Conservation (phyloP, 2,329 filamentous ascomycete genomes). For the Sporothrix pallida region DNA sequence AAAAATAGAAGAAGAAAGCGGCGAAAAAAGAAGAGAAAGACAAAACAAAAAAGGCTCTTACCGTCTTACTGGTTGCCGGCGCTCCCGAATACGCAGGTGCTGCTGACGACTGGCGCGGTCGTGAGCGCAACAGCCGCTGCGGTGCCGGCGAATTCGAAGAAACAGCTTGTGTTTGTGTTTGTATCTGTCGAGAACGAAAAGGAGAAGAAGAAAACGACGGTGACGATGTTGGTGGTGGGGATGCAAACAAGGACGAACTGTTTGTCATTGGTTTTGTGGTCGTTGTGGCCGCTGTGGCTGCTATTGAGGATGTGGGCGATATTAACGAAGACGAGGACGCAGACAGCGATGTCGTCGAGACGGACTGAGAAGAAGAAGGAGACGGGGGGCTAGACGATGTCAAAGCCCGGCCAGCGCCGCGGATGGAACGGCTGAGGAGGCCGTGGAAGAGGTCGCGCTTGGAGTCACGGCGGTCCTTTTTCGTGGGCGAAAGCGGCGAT, state of each 20-base stretch:
- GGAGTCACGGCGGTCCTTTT: constrained; percentile 35
- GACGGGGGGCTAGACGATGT: constrained; percentile 36
- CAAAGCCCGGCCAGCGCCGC: constrained; percentile 35
- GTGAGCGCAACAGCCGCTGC: constrained; percentile 20
- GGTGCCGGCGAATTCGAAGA: constrained; percentile 6
- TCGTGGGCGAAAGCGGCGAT: constrained; percentile 1
- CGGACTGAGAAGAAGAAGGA: not conserved
- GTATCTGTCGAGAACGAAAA: not conserved
- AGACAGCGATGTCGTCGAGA: constrained; percentile 1
- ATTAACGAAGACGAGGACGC: not conserved
- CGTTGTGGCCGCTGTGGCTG: not conserved
- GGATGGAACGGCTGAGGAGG: constrained; percentile 40
- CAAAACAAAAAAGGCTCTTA: constrained; percentile 6
- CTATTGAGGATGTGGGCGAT: constrained; percentile 4
- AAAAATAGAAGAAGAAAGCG: not conserved
- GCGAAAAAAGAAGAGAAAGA: not conserved
- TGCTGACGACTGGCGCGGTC: constrained; percentile 25
- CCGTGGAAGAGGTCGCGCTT: constrained; percentile 43
- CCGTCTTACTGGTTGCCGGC: constrained; percentile 27
- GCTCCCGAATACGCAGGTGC: constrained; percentile 16
- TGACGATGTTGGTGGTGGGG: constrained; percentile 14
- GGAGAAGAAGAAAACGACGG: not conserved
- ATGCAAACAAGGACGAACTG: not conserved
- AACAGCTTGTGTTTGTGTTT: not conserved
- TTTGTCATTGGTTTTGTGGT: not conserved